These are phyloP conservation scores for Heterococcus sp. DNA, from an alignment of 108 stramenopile species.

Conservation along the genomic window DNA sequence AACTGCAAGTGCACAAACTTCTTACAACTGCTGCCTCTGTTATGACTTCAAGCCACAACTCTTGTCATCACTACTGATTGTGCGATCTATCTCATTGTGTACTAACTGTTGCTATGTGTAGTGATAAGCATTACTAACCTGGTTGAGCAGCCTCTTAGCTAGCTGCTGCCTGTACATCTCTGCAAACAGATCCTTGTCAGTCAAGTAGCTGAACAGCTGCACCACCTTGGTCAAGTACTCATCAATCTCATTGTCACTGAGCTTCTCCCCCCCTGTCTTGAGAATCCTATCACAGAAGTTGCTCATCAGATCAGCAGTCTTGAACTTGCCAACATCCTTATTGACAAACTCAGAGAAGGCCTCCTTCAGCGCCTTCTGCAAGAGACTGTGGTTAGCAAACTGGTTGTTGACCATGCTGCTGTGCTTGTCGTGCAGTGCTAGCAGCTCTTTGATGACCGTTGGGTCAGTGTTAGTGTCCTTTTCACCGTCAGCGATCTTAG, in stretches of 20 bases:
- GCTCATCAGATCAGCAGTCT: conserved; percentile 94
- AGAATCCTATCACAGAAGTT: conserved; percentile 96
- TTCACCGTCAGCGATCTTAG: conserved; percentile 51
- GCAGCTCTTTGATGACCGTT: conserved; percentile 88
- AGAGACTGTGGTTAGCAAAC: conserved; percentile 84
- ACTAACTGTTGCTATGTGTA: too few relatives aligned
- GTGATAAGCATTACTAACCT: conserved; percentile 45
- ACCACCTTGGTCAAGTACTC: conserved; percentile 85
- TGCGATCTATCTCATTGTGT: too few relatives aligned
- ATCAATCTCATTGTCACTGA: conserved; percentile 90
- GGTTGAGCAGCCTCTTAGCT: conserved; percentile 91
- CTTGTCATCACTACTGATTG: background rate
- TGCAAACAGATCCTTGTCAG: conserved; percentile 98
- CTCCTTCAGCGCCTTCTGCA: conserved; percentile 98
- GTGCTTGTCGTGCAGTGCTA: conserved; percentile 94
- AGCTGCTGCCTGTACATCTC: conserved; percentile 98
- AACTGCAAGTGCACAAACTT: background rate
- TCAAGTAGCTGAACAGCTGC: conserved; percentile 91
- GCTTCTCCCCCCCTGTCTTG: conserved; percentile 95
- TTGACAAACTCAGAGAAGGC: conserved; percentile 97
- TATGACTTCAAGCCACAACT: background rate
- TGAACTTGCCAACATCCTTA: conserved; percentile 86
- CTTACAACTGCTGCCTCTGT: background rate
- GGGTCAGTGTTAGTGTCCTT: conserved; percentile 89
- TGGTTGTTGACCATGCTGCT: conserved; percentile 80